These are phyloP conservation scores for Fusarium sp. DNA, from an alignment of 2,329 filamentous ascomycete genomes.

Conservation along the genomic window DNA sequence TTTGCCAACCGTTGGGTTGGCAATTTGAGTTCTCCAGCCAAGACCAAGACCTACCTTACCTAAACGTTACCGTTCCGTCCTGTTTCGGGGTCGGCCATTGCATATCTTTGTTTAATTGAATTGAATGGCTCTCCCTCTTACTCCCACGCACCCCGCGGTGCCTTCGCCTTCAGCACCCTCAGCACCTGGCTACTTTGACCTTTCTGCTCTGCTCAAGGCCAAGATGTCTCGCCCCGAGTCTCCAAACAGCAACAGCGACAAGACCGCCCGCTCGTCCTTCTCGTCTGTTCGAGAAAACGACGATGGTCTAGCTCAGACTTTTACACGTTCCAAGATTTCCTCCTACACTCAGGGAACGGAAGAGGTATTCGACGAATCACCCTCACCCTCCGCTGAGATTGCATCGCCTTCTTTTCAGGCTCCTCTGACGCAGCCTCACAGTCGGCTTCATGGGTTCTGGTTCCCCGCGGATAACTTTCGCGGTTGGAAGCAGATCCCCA, in stretches of 20 bases:
- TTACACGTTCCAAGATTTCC: slow-evolving; percentile 71
- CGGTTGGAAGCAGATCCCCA: slow-evolving; percentile 71
- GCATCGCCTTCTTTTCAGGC: slow-evolving; percentile 60
- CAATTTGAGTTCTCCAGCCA: slow-evolving; percentile 4
- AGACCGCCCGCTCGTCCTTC: slow-evolving; percentile 65
- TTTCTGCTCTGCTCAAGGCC: slow-evolving; percentile 50
- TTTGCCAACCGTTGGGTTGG: slow-evolving; percentile 41
- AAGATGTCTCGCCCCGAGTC: slow-evolving; percentile 54
- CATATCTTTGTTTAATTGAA: slow-evolving; percentile 29
- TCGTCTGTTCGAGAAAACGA: slow-evolving; percentile 72
- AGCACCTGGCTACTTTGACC: slow-evolving; percentile 47
- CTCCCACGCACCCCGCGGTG: slow-evolving; percentile 49
- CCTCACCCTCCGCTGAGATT: slow-evolving; percentile 56
- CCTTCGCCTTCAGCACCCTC: slow-evolving; percentile 28
- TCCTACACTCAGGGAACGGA: slow-evolving; percentile 64
- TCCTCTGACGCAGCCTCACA: slow-evolving; percentile 66
- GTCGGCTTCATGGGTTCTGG: slow-evolving; percentile 68
- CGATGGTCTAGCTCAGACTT: slow-evolving; percentile 69
- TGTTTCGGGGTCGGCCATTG: slow-evolving; percentile 37
- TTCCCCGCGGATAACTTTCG: slow-evolving; percentile 68
- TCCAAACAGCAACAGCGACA: slow-evolving; percentile 50
- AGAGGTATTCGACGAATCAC: slow-evolving; percentile 63
- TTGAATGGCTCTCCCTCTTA: slow-evolving; percentile 50
- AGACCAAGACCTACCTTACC: slow-evolving; percentile 7
- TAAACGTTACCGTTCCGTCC: slow-evolving; percentile 22